Conservation (phyloP, 352 stramenopile species). For the Phytophthora pluvialis region DNA sequence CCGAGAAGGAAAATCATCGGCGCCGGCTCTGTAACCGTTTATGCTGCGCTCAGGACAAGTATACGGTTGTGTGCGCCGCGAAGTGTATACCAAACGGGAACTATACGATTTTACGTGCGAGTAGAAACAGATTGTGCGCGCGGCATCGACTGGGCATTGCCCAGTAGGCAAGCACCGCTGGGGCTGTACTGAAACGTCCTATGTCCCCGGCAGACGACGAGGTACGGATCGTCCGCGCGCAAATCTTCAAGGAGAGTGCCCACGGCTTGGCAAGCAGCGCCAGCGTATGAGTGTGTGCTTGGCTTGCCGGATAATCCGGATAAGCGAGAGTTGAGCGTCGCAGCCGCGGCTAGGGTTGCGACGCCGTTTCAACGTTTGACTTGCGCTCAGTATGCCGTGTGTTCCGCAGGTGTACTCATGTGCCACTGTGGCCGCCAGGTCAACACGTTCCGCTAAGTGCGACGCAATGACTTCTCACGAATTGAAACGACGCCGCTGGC, state of each 20-base stretch:
- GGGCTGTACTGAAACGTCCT: background rate
- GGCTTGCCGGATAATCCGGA: constrained; percentile 12
- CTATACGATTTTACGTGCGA: background rate
- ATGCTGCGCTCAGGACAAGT: constrained; percentile 12
- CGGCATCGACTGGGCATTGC: background rate
- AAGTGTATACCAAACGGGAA: constrained; percentile 1
- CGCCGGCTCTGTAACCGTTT: constrained; percentile 23
- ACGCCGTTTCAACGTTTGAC: constrained; percentile 16
- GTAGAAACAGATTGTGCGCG: background rate
- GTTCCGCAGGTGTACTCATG: constrained; percentile 4
- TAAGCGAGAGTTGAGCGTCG: constrained; percentile 1
- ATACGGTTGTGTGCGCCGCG: background rate
- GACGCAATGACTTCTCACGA: constrained; percentile 12
- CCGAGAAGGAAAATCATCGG: constrained; percentile 25
- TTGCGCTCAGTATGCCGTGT: constrained; percentile 12
- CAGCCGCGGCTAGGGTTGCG: constrained; percentile 1
- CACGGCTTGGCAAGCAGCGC: constrained; percentile 18
- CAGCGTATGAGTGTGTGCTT: constrained; percentile 7
- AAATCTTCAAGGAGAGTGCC: constrained; percentile 35
- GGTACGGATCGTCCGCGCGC: constrained; percentile 11
- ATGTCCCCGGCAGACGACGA: constrained; percentile 23
- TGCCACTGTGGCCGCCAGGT: constrained; percentile 8
- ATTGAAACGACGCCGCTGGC: constrained; percentile 6
- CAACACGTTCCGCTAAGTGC: background rate
- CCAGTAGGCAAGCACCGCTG: background rate